Conservation (phyloP, 1,284 basidiomycete genomes). For the Pseudozyma thailandica region DNA sequence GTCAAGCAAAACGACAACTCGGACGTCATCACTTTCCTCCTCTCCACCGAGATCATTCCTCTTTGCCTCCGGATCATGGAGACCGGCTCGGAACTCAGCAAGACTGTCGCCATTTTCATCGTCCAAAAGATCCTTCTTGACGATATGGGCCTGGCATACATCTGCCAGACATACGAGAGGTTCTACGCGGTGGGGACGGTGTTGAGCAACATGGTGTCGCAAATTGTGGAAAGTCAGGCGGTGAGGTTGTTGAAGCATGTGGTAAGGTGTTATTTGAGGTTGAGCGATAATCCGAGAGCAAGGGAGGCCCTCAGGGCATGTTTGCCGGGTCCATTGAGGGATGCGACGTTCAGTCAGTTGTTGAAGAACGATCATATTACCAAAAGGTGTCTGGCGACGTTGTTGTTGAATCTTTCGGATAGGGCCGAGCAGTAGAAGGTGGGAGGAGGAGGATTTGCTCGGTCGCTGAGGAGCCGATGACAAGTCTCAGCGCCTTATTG, state of each 20-base stretch:
- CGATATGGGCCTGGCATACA: slow-evolving; percentile 96
- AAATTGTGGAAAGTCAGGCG: slow-evolving; percentile 84
- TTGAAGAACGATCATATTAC: slow-evolving; percentile 73
- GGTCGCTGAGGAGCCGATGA: no score
- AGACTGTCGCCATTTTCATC: slow-evolving; percentile 99
- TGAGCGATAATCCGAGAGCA: slow-evolving; percentile 97
- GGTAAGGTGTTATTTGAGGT: slow-evolving; percentile 92
- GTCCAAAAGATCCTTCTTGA: slow-evolving; percentile 99
- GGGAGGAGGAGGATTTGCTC: not conserved
- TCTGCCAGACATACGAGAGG: slow-evolving; percentile 98
- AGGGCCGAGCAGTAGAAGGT: slow-evolving; percentile 66
- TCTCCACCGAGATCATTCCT: slow-evolving; percentile 99
- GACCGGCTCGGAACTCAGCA: slow-evolving; percentile 97
- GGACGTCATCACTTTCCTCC: slow-evolving; percentile 97
- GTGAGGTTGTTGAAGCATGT: slow-evolving; percentile 97
- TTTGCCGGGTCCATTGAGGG: slow-evolving; percentile 93
- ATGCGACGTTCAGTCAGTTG: slow-evolving; percentile 89
- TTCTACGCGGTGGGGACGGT: slow-evolving; percentile 99
- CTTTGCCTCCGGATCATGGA: slow-evolving; percentile 99
- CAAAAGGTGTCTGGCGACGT: slow-evolving; percentile 86
- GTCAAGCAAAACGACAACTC: slow-evolving; percentile 97
- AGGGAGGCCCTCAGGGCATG: slow-evolving; percentile 95
- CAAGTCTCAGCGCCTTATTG: no score
- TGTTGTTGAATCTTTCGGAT: slow-evolving; percentile 85
- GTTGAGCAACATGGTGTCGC: slow-evolving; percentile 96